Percentiles rank a stretch among this genome's conserved stretches.
Conservation (phyloP, 129 eudicot species). For the Flaveria robusta region DNA sequence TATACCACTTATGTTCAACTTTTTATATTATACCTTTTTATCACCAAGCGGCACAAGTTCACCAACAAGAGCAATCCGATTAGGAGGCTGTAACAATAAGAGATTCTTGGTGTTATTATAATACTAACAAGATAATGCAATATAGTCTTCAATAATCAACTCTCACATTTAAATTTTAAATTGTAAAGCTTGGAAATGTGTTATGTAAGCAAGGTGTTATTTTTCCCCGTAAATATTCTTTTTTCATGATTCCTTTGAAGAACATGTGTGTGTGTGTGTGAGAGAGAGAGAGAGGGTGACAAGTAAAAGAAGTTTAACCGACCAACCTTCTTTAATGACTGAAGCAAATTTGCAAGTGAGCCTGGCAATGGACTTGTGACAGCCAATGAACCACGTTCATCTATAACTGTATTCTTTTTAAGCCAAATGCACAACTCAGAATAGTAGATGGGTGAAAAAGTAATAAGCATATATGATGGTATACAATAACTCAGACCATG, state of each 20-base stretch:
- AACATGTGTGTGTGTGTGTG: background rate
- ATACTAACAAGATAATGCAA: conserved; percentile 8
- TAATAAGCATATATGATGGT: conserved; percentile 10
- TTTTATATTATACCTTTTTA: conserved; percentile 57
- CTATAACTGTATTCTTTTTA: conserved; percentile 73
- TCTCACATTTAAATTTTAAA: conserved; percentile 1
- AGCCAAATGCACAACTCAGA: conserved; percentile 34
- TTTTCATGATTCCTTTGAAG: background rate
- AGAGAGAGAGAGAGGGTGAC: background rate
- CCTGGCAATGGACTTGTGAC: conserved; percentile 83
- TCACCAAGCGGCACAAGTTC: conserved; percentile 63
- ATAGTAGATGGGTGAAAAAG: background rate
- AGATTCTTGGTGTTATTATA: conserved; percentile 19
- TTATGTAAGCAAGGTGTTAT: background rate
- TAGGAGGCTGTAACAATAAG: conserved; percentile 62
- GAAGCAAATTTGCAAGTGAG: conserved; percentile 63
- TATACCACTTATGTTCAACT: conserved; percentile 7
- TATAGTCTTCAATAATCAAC: conserved; percentile 21
- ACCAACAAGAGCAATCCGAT: conserved; percentile 84
- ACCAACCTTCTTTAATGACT: conserved; percentile 65
- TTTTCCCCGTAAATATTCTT: background rate
- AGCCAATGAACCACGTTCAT: conserved; percentile 87
- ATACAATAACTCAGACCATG: conserved; percentile 4
- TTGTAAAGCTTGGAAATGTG: conserved; percentile 4
- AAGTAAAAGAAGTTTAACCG: conserved; percentile 20